These are phyloP conservation scores for Trichoderma sp. DNA, from an alignment of 2,329 filamentous ascomycete species.

Conservation along the genomic window DNA sequence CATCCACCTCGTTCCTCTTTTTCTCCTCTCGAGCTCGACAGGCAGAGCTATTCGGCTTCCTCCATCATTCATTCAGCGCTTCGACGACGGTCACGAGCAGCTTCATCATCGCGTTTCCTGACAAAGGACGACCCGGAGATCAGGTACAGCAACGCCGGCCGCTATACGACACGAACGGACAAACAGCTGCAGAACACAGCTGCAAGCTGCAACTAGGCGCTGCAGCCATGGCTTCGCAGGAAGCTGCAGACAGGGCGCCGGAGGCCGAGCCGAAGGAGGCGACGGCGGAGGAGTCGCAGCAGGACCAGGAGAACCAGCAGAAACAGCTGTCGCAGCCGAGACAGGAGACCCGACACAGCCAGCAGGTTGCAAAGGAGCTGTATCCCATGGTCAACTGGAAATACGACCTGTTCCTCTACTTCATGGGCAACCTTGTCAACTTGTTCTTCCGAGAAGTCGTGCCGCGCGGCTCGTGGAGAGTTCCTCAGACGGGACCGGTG, in stretches of 20 bases:
- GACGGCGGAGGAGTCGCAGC: constrained; percentile 9
- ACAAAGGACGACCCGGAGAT: not conserved
- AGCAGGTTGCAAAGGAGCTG: constrained; percentile 52
- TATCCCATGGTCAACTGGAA: constrained; percentile 73
- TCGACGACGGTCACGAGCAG: not conserved
- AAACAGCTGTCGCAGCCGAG: too few relatives aligned
- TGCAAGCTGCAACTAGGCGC: not conserved
- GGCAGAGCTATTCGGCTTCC: not conserved
- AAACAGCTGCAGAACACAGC: not conserved
- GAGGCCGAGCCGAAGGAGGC: constrained; percentile 28
- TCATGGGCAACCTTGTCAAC: constrained; percentile 81
- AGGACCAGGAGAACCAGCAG: too few relatives aligned
- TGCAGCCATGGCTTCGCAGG: constrained; percentile 30
- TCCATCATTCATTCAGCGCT: not conserved
- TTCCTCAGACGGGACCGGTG: constrained; percentile 83
- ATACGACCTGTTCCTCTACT: constrained; percentile 77
- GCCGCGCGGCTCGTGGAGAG: constrained; percentile 91
- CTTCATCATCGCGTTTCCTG: not conserved
- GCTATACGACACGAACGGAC: not conserved
- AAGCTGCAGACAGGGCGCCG: constrained; percentile 32
- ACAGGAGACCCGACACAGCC: too few relatives aligned
- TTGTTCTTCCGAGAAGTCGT: constrained; percentile 98
- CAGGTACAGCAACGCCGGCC: not conserved
- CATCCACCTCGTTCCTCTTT: not conserved
- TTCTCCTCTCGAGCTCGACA: not conserved